Base-by-base conservation (phyloP, 1,284 basidiomycete genomes). In the Baeospora myosura region DNA sequence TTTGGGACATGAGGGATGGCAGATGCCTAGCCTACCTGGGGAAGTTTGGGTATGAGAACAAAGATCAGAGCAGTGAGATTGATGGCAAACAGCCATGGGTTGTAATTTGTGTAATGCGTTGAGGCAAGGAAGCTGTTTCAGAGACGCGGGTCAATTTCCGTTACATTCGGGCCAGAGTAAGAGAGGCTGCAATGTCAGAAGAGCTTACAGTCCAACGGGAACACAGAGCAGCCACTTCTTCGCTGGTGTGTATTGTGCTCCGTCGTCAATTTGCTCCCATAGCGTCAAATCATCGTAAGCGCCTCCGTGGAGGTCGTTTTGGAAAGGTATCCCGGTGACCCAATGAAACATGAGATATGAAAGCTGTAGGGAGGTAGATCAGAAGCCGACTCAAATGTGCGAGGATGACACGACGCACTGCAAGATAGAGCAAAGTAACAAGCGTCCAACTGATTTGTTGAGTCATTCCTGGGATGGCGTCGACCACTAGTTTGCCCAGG, bases 191-290 rank as follows among this genome's bases (percentile, higher is more conserved):
- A 44, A 7, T 35, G 16, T 34, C 40, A 18, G 6, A 42, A 11
- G 26, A n/a, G 76, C 92, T 61, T 56, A 97, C 91, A 99, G 68
- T 25, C 78, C 77, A 54, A 98, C 88, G 2, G 95, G 95, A 6
- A 96, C 83, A 44, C 79, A 84, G 43, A 96, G 81, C 30, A 99
- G 71, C 91, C 94, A 98, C 62, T 99, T 99, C 70, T 95, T 97
- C 2, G 95, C 85, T 0, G 95, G 95, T 2, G 95, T 99, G 64
- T 98, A 96, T 57, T 98, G 95, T 0, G 94, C 95, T 29, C 95
- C 95, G 46, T 91, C 87, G 63, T 99, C 95, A 47, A 99, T 99
- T 73, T 99, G 95, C 61, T 99, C 95, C 95, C 95, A 99, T 20
- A 99, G 69, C 0, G 96, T 98, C 37, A 98, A 74, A 53, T 97